phyloP scores from a whole-genome alignment of 129 eudicot species.

The Erigeron canadensis region DNA sequence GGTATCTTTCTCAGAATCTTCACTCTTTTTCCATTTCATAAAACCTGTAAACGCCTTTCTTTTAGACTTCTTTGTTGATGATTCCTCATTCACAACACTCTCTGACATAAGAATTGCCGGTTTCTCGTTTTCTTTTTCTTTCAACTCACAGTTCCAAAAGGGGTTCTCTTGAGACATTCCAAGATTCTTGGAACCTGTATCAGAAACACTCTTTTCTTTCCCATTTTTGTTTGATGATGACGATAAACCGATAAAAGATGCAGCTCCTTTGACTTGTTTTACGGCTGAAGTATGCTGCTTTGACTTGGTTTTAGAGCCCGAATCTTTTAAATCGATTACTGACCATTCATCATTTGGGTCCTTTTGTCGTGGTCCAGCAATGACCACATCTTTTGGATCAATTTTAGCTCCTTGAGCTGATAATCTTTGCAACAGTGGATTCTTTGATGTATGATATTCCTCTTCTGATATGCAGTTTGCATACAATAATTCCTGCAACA shows the following conservation, averaged over 20 bases:
- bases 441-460: constrained; percentile 88
- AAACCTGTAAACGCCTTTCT: constrained; percentile 67
- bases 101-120: constrained; percentile 74
- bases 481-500: constrained; percentile 72
- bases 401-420: constrained; percentile 89
- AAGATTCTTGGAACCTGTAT: constrained; percentile 32
- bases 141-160: constrained; percentile 59
- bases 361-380: constrained; percentile 42
- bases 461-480: constrained; percentile 89
- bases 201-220: constrained; percentile 45
- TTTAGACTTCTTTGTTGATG: constrained; percentile 45
- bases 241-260: constrained; percentile 51
- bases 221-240: constrained; percentile 48
- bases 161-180: constrained; percentile 76
- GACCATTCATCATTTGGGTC: constrained; percentile 71
- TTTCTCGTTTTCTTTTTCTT: constrained; percentile 51
- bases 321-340: constrained; percentile 72
- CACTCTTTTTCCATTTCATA: constrained; percentile 79
- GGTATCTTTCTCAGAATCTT: constrained; percentile 75
- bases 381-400: constrained; percentile 56
- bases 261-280: constrained; percentile 59
- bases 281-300: constrained; percentile 51
- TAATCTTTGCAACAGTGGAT: constrained; percentile 79
- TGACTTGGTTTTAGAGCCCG: constrained; percentile 42
- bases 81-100: constrained; percentile 44